Conservation (phyloP, 73 alveolate species). For the Breviolum minutum region DNA sequence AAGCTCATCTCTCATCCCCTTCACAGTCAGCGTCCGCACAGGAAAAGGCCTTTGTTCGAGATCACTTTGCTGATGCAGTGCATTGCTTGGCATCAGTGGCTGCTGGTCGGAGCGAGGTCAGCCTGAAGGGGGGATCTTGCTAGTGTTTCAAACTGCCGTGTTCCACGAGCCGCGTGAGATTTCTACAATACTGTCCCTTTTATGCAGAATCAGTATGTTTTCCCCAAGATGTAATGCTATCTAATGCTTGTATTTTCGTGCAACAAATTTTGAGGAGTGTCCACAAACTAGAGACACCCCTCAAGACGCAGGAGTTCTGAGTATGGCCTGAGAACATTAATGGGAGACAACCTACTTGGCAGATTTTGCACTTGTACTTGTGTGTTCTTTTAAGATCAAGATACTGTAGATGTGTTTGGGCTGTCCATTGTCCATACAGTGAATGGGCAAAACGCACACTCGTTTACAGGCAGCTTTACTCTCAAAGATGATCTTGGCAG, state of each 20-base stretch:
- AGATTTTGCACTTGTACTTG: neutral
- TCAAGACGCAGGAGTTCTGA: no score
- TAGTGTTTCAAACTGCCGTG: neutral
- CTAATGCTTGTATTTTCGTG: no score
- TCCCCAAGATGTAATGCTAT: no score
- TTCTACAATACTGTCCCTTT: no score
- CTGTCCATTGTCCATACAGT: neutral
- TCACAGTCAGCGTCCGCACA: neutral
- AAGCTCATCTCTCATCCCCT: neutral
- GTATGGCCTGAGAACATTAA: neutral
- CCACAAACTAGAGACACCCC: no score
- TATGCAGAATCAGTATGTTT: no score
- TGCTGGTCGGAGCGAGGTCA: neutral
- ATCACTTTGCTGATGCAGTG: constrained; percentile 83
- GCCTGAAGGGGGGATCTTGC: neutral
- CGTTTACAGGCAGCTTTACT: neutral
- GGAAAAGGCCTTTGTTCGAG: constrained; percentile 73
- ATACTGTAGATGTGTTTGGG: neutral
- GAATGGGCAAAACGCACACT: no score
- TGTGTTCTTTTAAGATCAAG: no score
- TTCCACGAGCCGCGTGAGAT: no score
- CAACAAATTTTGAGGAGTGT: no score
- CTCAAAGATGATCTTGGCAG: neutral
- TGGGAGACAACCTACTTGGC: neutral
- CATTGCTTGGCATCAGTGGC: constrained; percentile 68